Evolutionary conservation across 2,329 filamentous ascomycete species (phyloP).

Genomic region (Pseudocercospora fijiensis): DNA sequence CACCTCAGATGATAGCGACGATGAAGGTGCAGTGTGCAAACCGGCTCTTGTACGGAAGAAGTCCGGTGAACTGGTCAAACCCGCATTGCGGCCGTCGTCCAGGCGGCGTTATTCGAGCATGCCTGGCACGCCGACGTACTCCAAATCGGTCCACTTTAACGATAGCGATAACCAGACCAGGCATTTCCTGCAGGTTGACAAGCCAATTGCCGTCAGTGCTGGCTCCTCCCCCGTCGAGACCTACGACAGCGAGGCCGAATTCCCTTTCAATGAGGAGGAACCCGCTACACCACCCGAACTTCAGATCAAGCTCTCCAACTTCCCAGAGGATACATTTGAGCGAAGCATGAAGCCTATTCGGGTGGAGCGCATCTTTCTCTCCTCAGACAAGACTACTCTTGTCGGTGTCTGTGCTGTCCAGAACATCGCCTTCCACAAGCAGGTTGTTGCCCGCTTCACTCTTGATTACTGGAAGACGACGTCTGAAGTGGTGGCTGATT

Average conservation of each 20-base stretch:
- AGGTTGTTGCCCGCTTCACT: constrained; percentile 88
- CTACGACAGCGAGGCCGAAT: constrained; percentile 84
- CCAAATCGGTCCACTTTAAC: constrained; percentile 98
- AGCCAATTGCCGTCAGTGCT: constrained; percentile 92
- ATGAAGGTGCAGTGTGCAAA: constrained; percentile 51
- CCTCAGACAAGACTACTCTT: constrained; percentile 80
- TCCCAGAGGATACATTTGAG: constrained; percentile 65
- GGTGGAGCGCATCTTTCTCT: constrained; percentile 83
- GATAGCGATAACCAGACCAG: constrained; percentile 93
- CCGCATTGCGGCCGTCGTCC: constrained; percentile 79
- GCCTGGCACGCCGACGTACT: constrained; percentile 93
- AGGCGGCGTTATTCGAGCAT: constrained; percentile 86
- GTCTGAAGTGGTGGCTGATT: constrained; percentile 90
- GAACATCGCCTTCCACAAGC: constrained; percentile 87
- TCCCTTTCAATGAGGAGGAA: constrained; percentile 68
- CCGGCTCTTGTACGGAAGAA: constrained; percentile 97
- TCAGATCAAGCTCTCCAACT: constrained; percentile 84
- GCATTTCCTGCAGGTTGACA: constrained; percentile 91
- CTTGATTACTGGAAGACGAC: constrained; percentile 99
- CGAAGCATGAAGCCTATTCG: constrained; percentile 68
- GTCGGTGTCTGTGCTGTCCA: constrained; percentile 80
- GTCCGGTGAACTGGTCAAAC: constrained; percentile 92
- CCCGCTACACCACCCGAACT: constrained; percentile 66
- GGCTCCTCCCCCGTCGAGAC: constrained; percentile 86
- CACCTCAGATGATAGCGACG: constrained; percentile 54